phyloP scores from a whole-genome alignment of 75 land plant genomes.

The Picea sitchensis region DNA sequence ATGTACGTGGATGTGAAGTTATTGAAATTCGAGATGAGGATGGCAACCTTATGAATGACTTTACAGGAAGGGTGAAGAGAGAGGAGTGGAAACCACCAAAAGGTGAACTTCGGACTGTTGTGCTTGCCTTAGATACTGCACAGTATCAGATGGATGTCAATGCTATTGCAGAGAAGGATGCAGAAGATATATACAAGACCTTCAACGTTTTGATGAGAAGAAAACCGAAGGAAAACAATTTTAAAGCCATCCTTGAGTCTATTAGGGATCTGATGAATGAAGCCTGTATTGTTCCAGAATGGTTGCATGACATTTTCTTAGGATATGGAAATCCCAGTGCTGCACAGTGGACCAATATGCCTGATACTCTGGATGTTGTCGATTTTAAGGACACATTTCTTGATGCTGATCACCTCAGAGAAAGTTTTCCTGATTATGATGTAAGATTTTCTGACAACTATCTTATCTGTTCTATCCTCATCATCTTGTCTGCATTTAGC shows the following conservation, averaged over 20 bases:
- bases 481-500: constrained; percentile 6
- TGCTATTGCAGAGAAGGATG: constrained; percentile 65
- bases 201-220: constrained; percentile 95
- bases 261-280: constrained; percentile 98
- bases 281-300: constrained; percentile 89
- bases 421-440: constrained; percentile 70
- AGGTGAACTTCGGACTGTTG: constrained; percentile 85
- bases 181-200: constrained; percentile 79
- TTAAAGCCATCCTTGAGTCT: constrained; percentile 98
- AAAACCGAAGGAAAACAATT: constrained; percentile 98
- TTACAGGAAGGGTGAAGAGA: constrained; percentile 87
- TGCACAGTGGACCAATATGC: constrained; percentile 96
- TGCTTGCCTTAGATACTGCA: constrained; percentile 89
- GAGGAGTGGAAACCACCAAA: constrained; percentile 99
- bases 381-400: constrained; percentile 98
- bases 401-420: constrained; percentile 80
- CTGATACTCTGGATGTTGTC: constrained; percentile 66
- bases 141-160: constrained; percentile 94
- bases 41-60: constrained; percentile 94
- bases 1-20: constrained; percentile 97
- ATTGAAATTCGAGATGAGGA: constrained; percentile 96
- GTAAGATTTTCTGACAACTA: constrained; percentile 22
- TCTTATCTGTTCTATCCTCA: neutral
- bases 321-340: constrained; percentile 98
- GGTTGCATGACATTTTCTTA: constrained; percentile 91